Percentiles rank a stretch among this genome's conserved stretches.
phyloP scores from a whole-genome alignment of 2,329 filamentous ascomycete species.

The Penicillium hesseltinei region DNA sequence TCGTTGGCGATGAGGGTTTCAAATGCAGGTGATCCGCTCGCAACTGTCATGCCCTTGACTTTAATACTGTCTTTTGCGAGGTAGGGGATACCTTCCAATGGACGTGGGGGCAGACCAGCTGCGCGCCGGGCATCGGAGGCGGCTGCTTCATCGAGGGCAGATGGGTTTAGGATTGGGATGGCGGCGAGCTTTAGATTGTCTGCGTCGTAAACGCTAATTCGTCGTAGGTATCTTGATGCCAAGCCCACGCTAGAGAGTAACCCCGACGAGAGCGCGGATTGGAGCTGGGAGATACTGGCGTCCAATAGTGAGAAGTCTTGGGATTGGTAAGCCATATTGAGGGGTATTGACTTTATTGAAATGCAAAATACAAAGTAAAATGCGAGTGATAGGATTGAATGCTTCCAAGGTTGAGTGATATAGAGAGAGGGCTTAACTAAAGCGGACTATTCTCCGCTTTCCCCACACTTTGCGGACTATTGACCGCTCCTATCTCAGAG shows the following conservation, averaged over 20 bases:
- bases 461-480: constrained; percentile 4
- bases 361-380: not conserved
- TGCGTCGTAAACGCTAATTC: constrained; percentile 50
- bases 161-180: constrained; percentile 49
- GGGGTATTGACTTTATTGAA: not conserved
- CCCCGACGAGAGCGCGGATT: constrained; percentile 43
- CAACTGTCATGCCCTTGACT: constrained; percentile 53
- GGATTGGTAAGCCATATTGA: constrained; percentile 10
- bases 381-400: not conserved
- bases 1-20: constrained; percentile 49
- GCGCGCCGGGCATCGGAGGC: constrained; percentile 49
- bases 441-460: constrained; percentile 6
- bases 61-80: constrained; percentile 60
- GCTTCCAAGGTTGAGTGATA: not conserved
- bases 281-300: constrained; percentile 48
- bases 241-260: constrained; percentile 47
- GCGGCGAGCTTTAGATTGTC: constrained; percentile 46
- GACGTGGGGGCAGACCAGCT: constrained; percentile 35
- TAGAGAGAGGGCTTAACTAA: not conserved
- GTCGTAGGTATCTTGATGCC: constrained; percentile 47
- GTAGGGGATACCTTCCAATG: constrained; percentile 57
- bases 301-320: constrained; percentile 42
- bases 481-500: constrained; percentile 1
- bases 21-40: constrained; percentile 57
- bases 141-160: constrained; percentile 48